Evolutionary conservation across 1,284 basidiomycete species (phyloP).

Genomic region (Cutaneotrichosporon dermatis): DNA sequence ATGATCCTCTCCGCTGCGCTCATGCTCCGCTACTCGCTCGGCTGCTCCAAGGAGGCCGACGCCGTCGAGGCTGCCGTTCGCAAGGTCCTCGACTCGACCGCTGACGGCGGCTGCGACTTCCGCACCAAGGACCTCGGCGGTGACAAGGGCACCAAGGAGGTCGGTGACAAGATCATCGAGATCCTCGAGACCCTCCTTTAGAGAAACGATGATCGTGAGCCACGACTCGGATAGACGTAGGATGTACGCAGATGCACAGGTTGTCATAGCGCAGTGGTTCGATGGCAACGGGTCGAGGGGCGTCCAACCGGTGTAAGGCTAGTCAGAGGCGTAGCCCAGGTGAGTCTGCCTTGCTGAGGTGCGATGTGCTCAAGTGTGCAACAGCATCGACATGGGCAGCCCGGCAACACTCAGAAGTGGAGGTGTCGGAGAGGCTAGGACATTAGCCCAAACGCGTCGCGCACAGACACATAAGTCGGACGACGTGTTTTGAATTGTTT

Average conservation of each 20-base stretch:
- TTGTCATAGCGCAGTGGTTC: not conserved
- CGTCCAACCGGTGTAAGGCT: too few species aligned
- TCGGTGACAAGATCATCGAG: constrained; percentile 81
- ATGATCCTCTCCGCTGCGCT: constrained; percentile 90
- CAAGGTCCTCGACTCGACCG: constrained; percentile 73
- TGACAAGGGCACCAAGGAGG: constrained; percentile 64
- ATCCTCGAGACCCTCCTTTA: constrained; percentile 62
- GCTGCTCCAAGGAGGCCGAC: constrained; percentile 55
- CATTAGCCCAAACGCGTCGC: too few species aligned
- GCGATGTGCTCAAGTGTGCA: too few species aligned
- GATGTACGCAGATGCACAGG: not conserved
- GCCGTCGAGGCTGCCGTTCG: constrained; percentile 84
- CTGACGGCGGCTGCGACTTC: constrained; percentile 69
- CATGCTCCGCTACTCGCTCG: constrained; percentile 57
- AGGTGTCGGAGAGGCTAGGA: too few species aligned
- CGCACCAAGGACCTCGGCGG: constrained; percentile 89
- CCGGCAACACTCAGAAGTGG: too few species aligned
- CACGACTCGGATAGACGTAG: not conserved
- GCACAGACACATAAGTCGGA: too few species aligned
- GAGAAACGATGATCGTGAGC: not conserved
- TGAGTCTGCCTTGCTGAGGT: too few species aligned
- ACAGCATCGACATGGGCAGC: too few species aligned
- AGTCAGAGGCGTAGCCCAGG: too few species aligned
- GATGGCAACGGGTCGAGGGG: too few species aligned
- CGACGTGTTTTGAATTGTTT: too few species aligned